Evolutionary conservation across 2,329 filamentous ascomycete species (phyloP).

Genomic region (Pseudogymnoascus sp.): DNA sequence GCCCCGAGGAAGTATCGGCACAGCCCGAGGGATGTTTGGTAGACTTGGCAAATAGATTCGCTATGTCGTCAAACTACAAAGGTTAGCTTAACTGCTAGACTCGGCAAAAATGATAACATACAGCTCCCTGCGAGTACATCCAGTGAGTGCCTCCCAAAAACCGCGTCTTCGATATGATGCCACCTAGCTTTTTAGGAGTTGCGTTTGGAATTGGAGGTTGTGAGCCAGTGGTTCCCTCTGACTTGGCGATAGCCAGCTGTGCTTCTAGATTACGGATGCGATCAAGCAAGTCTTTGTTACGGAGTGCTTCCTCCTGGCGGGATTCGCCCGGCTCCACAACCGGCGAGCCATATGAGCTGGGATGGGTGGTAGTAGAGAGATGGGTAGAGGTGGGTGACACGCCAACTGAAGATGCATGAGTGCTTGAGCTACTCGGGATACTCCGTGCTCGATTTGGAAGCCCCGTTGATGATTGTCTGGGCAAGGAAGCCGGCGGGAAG

Average conservation of each 20-base stretch:
- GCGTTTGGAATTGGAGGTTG: not conserved
- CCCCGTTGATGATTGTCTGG: not conserved
- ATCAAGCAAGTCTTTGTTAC: not conserved
- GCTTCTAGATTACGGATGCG: not conserved
- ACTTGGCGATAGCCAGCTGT: not conserved
- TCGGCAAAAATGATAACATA: constrained; percentile 10
- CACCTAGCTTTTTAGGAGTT: constrained; percentile 9
- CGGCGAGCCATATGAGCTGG: not conserved
- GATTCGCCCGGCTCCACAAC: not conserved
- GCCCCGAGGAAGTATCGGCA: not conserved
- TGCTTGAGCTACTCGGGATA: constrained; percentile 10
- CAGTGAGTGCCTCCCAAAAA: constrained; percentile 24
- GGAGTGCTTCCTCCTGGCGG: not conserved
- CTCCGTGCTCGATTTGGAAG: not conserved
- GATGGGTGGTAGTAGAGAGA: not conserved
- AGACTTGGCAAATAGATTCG: constrained; percentile 12
- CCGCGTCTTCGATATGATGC: constrained; percentile 21
- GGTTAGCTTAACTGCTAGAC: not conserved
- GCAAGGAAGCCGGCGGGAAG: constrained; percentile 1
- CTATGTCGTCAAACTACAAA: constrained; percentile 16
- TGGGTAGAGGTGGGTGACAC: not conserved
- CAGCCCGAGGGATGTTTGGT: constrained; percentile 7
- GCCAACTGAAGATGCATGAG: not conserved
- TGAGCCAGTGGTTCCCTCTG: not conserved
- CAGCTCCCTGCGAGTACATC: constrained; percentile 21